phyloP scores from a whole-genome alignment of 148 eudicot genomes.

The Nepenthes mirabilis region DNA sequence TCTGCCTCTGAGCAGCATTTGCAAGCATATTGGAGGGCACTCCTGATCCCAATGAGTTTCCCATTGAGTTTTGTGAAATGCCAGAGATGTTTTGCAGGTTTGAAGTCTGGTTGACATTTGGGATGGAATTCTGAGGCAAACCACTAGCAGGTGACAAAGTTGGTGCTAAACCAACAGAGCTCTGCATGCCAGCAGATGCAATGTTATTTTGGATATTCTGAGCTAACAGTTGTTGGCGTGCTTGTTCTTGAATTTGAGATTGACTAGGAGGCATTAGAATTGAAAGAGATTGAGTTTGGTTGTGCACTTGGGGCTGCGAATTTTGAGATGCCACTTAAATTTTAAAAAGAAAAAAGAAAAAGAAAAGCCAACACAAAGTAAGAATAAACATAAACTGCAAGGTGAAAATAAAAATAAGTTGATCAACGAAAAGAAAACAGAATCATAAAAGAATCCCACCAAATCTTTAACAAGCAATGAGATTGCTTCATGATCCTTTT shows the following conservation, averaged over 20 bases:
- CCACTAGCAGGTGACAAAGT: conserved; percentile 41
- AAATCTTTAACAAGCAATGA: too few relatives aligned
- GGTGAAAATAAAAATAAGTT: too few relatives aligned
- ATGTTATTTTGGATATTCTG: conserved; percentile 60
- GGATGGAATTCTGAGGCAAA: conserved; percentile 43
- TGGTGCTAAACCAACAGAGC: conserved; percentile 19
- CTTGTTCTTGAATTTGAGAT: conserved; percentile 51
- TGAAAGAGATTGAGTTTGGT: conserved; percentile 56
- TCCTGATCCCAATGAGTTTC: conserved; percentile 67
- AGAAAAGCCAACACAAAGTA: too few relatives aligned
- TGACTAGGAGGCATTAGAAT: conserved; percentile 14
- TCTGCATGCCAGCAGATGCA: conserved; percentile 40
- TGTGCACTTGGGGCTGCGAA: conserved; percentile 57
- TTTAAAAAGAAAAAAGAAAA: too few relatives aligned
- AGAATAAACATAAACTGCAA: too few relatives aligned
- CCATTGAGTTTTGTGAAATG: conserved; percentile 58
- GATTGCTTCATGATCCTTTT: too few relatives aligned
- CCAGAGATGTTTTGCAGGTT: conserved; percentile 51
- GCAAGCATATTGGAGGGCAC: conserved; percentile 50
- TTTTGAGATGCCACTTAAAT: conserved; percentile 32
- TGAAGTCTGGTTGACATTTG: conserved; percentile 56
- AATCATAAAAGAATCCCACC: too few relatives aligned
- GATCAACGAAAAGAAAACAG: too few relatives aligned
- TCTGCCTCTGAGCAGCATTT: conserved; percentile 57
- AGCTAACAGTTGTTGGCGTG: conserved; percentile 48